Evolutionary conservation across 306 rosid genomes (phyloP).

Genomic region (Leucaena leucocephala): DNA sequence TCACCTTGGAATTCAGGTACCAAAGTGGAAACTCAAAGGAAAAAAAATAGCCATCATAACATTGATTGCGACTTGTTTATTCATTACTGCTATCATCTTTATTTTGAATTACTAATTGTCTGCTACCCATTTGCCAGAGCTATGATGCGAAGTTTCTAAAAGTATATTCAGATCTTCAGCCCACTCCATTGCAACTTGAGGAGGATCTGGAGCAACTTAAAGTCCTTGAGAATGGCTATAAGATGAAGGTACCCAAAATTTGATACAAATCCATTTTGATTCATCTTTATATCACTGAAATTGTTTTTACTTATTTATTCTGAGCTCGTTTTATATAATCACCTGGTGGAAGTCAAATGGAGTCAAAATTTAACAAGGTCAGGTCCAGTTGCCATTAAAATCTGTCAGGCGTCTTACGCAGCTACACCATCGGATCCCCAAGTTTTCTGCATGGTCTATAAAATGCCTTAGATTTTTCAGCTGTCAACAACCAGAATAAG

Average conservation of each 20-base stretch:
- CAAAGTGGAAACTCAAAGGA: neutral
- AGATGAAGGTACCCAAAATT: conserved; percentile 74
- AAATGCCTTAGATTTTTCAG: neutral
- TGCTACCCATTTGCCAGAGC: conserved; percentile 58
- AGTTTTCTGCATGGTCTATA: conserved; percentile 23
- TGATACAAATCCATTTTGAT: conserved; percentile 7
- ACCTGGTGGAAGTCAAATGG: conserved; percentile 1
- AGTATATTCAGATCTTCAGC: conserved; percentile 70
- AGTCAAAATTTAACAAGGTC: neutral
- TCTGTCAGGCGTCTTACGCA: conserved; percentile 9
- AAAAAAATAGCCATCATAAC: neutral
- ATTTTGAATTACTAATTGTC: conserved; percentile 23
- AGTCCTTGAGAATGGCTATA: conserved; percentile 96
- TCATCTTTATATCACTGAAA: conserved; percentile 12
- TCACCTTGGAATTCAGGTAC: conserved; percentile 84
- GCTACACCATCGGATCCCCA: conserved; percentile 8
- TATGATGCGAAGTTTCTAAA: conserved; percentile 81
- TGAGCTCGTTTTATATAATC: neutral
- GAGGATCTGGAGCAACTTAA: conserved; percentile 98
- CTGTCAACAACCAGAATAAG: neutral
- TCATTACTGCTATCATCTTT: conserved; percentile 22
- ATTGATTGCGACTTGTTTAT: neutral
- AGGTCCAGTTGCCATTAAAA: conserved; percentile 1
- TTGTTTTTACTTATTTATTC: neutral
- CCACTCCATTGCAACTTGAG: conserved; percentile 91